These are phyloP conservation scores for Zea luxurians DNA, from an alignment of 176 grass and related monocot species.

Conservation along the genomic window DNA sequence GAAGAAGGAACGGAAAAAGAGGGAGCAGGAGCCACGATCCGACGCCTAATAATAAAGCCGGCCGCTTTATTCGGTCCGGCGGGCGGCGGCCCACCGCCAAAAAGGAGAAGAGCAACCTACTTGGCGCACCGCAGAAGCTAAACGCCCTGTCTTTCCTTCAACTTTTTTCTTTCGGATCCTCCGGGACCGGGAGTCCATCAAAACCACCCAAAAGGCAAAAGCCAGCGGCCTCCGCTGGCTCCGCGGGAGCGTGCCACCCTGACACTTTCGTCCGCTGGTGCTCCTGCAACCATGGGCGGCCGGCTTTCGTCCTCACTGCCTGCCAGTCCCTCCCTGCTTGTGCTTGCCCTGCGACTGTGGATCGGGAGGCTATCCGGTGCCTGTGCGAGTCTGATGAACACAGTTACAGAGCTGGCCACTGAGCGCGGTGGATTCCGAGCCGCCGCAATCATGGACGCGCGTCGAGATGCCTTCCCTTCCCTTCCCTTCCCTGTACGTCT, in stretches of 20 bases:
- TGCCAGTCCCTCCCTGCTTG: background rate
- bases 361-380: no score
- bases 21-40: background rate
- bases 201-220: constrained; percentile 37
- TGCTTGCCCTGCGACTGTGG: background rate
- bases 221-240: background rate
- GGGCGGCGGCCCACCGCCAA: constrained; percentile 15
- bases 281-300: constrained; percentile 55
- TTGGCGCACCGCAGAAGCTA: no score
- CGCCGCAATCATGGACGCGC: no score
- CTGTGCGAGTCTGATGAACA: no score
- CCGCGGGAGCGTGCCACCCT: background rate
- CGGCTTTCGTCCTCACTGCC: constrained; percentile 12
- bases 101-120: background rate
- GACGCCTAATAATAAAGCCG: constrained; percentile 12
- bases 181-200: constrained; percentile 35
- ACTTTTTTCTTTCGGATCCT: constrained; percentile 7
- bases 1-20: background rate
- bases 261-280: constrained; percentile 37
- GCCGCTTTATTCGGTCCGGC: constrained; percentile 37
- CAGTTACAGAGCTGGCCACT: no score
- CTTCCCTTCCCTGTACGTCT: no score
- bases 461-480: no score
- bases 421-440: no score
- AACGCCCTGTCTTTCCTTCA: background rate